Evolutionary conservation across 2,329 filamentous ascomycete species (phyloP).

Genomic region (Colletotrichum cereale): DNA sequence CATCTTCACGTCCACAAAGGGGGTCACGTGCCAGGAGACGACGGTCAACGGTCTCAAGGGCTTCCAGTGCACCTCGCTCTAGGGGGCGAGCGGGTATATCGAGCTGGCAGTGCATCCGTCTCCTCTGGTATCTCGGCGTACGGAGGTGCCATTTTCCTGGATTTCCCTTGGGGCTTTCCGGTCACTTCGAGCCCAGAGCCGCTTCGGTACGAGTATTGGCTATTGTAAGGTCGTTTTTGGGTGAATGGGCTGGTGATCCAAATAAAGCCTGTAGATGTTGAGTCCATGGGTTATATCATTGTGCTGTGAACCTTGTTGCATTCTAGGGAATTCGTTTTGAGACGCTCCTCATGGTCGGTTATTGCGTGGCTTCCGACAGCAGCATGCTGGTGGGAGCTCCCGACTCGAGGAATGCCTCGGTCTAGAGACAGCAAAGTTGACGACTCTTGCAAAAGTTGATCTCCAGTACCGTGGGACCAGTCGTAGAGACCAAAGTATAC

Average conservation of each 20-base stretch:
- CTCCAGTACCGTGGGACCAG: neutral
- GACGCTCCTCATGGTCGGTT: neutral
- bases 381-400: too few species aligned
- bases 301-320: too few species aligned
- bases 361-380: neutral
- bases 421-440: neutral
- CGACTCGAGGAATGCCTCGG: neutral
- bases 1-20: slow-evolving; percentile 25
- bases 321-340: neutral
- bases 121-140: neutral
- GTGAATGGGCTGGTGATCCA: neutral
- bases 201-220: neutral
- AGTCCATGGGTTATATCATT: neutral
- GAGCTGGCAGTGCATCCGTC: neutral
- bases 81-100: neutral
- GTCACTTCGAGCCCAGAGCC: neutral
- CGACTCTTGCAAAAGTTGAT: neutral
- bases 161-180: too few species aligned
- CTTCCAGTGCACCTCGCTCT: slow-evolving; percentile 28
- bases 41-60: slow-evolving; percentile 33
- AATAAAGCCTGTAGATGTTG: neutral
- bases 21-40: slow-evolving; percentile 34
- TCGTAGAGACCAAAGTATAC: too few species aligned
- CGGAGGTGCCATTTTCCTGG: neutral
- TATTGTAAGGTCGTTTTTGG: neutral